Evolutionary conservation across 768 basidiomycete genomes (phyloP).

Genomic region (Mycena epipterygia): DNA sequence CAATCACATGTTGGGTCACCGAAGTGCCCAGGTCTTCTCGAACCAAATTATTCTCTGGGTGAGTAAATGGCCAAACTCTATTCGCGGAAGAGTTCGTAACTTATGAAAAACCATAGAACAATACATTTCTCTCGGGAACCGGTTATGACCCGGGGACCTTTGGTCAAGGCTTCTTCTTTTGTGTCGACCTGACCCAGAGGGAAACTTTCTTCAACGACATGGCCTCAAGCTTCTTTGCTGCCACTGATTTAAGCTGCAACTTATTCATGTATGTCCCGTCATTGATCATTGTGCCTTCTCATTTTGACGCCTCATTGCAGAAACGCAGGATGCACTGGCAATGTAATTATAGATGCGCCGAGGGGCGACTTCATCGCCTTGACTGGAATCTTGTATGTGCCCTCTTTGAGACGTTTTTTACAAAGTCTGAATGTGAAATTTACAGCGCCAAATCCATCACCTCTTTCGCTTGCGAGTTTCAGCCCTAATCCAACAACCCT

Average conservation of each 20-base stretch:
- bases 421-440: slow-evolving; percentile 7
- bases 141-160: slow-evolving; percentile 10
- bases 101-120: slow-evolving; percentile 4
- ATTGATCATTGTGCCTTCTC: slow-evolving; percentile 9
- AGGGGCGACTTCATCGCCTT: slow-evolving; percentile 20
- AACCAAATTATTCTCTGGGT: slow-evolving; percentile 20
- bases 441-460: slow-evolving; percentile 10
- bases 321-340: slow-evolving; percentile 25
- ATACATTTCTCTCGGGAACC: not conserved
- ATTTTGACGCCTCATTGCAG: slow-evolving; percentile 17
- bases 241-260: slow-evolving; percentile 22
- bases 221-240: slow-evolving; percentile 22
- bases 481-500: slow-evolving; percentile 14
- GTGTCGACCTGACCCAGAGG: slow-evolving; percentile 21
- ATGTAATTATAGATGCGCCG: slow-evolving; percentile 15
- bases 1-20: not conserved
- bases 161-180: slow-evolving; percentile 18
- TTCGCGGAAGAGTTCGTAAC: not conserved
- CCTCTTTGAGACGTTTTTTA: not conserved
- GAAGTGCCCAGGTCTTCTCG: slow-evolving; percentile 1
- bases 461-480: slow-evolving; percentile 17
- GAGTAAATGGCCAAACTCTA: not conserved
- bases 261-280: slow-evolving; percentile 13
- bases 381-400: slow-evolving; percentile 29
- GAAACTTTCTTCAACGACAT: slow-evolving; percentile 22